Evolutionary conservation across 148 eudicot genomes (phyloP).

Genomic region (Salicornia ramosissima): DNA sequence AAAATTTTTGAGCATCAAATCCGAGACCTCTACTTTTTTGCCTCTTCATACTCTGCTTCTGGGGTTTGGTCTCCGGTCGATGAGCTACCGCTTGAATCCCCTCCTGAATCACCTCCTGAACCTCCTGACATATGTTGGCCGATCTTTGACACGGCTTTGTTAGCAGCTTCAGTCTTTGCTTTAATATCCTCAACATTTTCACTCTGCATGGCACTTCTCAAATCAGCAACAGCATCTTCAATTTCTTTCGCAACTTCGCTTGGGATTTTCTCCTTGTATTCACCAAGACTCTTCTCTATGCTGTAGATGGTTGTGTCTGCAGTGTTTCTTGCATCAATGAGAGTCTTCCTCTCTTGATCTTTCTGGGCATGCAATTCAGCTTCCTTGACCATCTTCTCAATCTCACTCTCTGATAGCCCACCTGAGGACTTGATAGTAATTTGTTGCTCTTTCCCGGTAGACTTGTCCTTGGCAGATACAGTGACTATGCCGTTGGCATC

Average conservation of each 20-base stretch:
- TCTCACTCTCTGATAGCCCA: conserved; percentile 84
- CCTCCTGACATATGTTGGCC: conserved; percentile 84
- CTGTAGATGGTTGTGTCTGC: conserved; percentile 91
- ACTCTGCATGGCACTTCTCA: conserved; percentile 56
- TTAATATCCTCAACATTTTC: conserved; percentile 73
- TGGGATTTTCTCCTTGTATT: conserved; percentile 78
- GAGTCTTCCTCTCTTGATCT: conserved; percentile 74
- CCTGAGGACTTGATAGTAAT: conserved; percentile 88
- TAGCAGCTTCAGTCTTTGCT: conserved; percentile 73
- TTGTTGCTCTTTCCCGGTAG: conserved; percentile 84
- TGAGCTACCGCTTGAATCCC: conserved; percentile 36
- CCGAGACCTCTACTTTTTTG: conserved; percentile 48
- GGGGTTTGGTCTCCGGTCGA: conserved; percentile 71
- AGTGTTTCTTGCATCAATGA: conserved; percentile 67
- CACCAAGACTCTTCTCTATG: conserved; percentile 74
- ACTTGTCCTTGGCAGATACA: conserved; percentile 89
- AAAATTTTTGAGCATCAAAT: neutral
- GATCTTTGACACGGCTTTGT: conserved; percentile 88
- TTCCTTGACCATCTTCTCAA: conserved; percentile 84
- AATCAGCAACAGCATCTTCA: conserved; percentile 60
- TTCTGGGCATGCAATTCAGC: conserved; percentile 83
- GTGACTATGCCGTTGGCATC: conserved; percentile 96
- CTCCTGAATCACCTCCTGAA: conserved; percentile 20
- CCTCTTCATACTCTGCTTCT: conserved; percentile 95
- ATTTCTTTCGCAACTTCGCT: conserved; percentile 66